Evolutionary conservation across 257 asterid genomes (phyloP).

Genomic region (Jaltomata sinuosa): DNA sequence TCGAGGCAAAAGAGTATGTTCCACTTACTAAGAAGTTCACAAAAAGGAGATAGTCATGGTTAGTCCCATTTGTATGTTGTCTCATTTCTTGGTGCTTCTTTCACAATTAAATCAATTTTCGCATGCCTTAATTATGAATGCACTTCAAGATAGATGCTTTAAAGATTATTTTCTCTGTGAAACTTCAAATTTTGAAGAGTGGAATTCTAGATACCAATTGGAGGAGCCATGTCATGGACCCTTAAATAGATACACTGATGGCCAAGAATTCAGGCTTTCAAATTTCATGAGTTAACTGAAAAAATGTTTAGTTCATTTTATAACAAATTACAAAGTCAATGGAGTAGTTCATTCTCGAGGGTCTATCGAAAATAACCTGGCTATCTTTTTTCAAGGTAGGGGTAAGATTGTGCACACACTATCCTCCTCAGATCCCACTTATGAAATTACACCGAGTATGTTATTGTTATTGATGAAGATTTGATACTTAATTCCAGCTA

Average conservation of each 20-base stretch:
- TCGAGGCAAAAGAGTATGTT: slow-evolving; percentile 96
- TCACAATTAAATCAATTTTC: too few relatives aligned
- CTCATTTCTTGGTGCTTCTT: too few relatives aligned
- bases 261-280: background rate
- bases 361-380: too few relatives aligned
- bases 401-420: too few relatives aligned
- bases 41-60: background rate
- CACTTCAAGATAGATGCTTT: background rate
- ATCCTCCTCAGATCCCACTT: too few relatives aligned
- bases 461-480: too few relatives aligned
- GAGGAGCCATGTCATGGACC: background rate
- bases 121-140: background rate
- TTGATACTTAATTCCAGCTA: too few relatives aligned
- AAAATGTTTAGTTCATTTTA: background rate
- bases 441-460: too few relatives aligned
- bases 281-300: background rate
- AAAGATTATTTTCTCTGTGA: background rate
- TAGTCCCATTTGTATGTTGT: too few relatives aligned
- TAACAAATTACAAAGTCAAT: too few relatives aligned
- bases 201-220: background rate
- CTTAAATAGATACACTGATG: background rate
- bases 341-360: background rate
- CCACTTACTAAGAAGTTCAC: slow-evolving; percentile 56
- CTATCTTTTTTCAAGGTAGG: too few relatives aligned
- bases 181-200: background rate